These are phyloP conservation scores for Hemileccinum rubropunctum DNA, from an alignment of 768 basidiomycete species.

Conservation along the genomic window DNA sequence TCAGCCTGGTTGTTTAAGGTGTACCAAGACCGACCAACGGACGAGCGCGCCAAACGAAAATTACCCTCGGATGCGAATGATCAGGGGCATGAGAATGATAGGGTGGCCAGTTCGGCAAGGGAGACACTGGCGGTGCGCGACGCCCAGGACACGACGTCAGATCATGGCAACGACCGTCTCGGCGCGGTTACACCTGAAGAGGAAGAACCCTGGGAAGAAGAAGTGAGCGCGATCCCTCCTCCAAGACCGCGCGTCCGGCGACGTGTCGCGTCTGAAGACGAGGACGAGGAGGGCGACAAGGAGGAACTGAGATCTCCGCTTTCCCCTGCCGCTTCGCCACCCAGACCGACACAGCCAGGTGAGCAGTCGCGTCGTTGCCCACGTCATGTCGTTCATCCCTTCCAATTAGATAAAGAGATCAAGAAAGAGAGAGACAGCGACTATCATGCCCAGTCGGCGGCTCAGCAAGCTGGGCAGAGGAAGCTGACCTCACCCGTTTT, in stretches of 20 bases:
- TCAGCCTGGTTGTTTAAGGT: not conserved
- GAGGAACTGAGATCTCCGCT: slow-evolving; percentile 3
- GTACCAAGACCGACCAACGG: too few relatives aligned
- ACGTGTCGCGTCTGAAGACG: slow-evolving; percentile 11
- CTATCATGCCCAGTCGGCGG: not conserved
- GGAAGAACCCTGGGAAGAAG: slow-evolving; percentile 8
- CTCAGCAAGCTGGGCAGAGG: not conserved
- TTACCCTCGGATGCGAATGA: not conserved
- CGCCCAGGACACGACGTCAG: not conserved
- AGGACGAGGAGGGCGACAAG: not conserved
- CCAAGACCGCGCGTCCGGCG: slow-evolving; percentile 4
- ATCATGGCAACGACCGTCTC: slow-evolving; percentile 1
- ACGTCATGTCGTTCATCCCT: not conserved
- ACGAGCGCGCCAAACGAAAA: not conserved
- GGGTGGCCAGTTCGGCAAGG: not conserved
- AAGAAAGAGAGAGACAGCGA: slow-evolving; percentile 1
- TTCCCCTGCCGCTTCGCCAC: slow-evolving; percentile 2
- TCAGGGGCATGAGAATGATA: not conserved
- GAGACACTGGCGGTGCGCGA: not conserved
- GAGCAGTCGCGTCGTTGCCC: not conserved
- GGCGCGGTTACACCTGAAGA: not conserved
- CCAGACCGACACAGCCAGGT: slow-evolving; percentile 3
- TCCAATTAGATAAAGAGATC: slow-evolving; percentile 1
- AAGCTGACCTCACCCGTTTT: not conserved
- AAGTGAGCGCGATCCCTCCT: not conserved